phyloP scores from a whole-genome alignment of 768 basidiomycete species.

The Rossbeevera mucosa region DNA sequence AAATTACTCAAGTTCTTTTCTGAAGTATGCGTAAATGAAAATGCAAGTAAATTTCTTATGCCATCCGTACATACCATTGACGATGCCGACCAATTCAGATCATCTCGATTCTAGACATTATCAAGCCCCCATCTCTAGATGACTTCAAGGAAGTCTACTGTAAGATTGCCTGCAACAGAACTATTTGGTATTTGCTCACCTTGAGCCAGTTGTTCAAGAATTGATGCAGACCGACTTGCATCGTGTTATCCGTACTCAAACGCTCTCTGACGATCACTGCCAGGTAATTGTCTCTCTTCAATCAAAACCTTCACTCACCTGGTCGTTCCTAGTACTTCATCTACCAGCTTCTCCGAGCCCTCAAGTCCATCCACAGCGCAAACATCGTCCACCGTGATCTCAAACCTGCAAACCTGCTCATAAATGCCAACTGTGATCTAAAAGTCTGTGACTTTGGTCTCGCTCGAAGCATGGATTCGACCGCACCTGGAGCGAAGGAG shows the following conservation, averaged over 20 bases:
- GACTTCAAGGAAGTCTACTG: slow-evolving; percentile 87
- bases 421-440: slow-evolving; percentile 87
- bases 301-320: neutral
- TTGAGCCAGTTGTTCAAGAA: slow-evolving; percentile 66
- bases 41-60: slow-evolving; percentile 39
- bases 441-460: slow-evolving; percentile 90
- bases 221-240: slow-evolving; percentile 90
- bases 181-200: slow-evolving; percentile 4
- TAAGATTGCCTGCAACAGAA: slow-evolving; percentile 28
- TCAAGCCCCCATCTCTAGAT: slow-evolving; percentile 71
- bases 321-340: slow-evolving; percentile 58
- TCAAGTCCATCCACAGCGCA: slow-evolving; percentile 87
- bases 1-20: slow-evolving; percentile 87
- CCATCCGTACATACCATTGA: neutral
- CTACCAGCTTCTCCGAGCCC: slow-evolving; percentile 79
- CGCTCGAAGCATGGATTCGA: slow-evolving; percentile 59
- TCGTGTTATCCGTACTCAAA: slow-evolving; percentile 85
- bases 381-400: slow-evolving; percentile 75
- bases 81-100: slow-evolving; percentile 46
- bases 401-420: slow-evolving; percentile 83
- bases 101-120: slow-evolving; percentile 87
- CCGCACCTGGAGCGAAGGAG: slow-evolving; percentile 52
- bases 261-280: slow-evolving; percentile 86
- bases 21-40: slow-evolving; percentile 75
- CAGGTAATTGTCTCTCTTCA: slow-evolving; percentile 42